Evolutionary conservation across 768 basidiomycete genomes (phyloP).

Genomic region (Leccinum truebloodii): DNA sequence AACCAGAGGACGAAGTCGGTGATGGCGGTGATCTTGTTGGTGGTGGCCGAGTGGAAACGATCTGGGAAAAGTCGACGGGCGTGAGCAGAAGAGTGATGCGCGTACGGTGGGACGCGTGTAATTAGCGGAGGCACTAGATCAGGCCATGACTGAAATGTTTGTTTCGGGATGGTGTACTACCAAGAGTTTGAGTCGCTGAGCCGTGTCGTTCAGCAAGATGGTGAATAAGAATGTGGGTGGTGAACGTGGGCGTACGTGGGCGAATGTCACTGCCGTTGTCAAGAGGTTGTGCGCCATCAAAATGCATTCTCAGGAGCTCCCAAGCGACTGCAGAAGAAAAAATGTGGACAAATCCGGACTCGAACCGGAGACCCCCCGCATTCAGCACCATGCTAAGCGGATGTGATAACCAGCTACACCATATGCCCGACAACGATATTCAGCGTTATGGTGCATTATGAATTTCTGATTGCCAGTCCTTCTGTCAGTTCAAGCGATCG

Average conservation of each 20-base stretch:
- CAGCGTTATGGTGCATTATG: background rate
- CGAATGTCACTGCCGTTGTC: too few relatives aligned
- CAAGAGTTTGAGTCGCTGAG: too few relatives aligned
- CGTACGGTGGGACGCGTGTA: constrained; percentile 49
- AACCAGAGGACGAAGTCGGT: background rate
- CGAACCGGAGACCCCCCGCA: constrained; percentile 44
- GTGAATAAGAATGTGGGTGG: too few relatives aligned
- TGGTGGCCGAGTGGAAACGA: constrained; percentile 51
- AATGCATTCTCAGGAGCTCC: too few relatives aligned
- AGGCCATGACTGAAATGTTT: background rate
- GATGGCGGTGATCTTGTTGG: background rate
- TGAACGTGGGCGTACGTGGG: too few relatives aligned
- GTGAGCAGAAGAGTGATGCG: constrained; percentile 75
- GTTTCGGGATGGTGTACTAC: too few relatives aligned
- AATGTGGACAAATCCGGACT: constrained; percentile 40
- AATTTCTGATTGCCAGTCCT: too few relatives aligned
- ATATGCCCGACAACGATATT: constrained; percentile 30
- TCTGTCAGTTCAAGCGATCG: too few relatives aligned
- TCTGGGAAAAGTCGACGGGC: constrained; percentile 67
- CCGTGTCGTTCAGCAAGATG: too few relatives aligned
- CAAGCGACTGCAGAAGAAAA: too few relatives aligned
- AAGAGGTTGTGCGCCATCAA: too few relatives aligned
- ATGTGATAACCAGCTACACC: constrained; percentile 44
- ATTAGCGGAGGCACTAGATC: background rate
- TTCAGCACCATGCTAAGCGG: constrained; percentile 37